phyloP scores from a whole-genome alignment of 179 eudicot species.

The Beta macrorhiza region DNA sequence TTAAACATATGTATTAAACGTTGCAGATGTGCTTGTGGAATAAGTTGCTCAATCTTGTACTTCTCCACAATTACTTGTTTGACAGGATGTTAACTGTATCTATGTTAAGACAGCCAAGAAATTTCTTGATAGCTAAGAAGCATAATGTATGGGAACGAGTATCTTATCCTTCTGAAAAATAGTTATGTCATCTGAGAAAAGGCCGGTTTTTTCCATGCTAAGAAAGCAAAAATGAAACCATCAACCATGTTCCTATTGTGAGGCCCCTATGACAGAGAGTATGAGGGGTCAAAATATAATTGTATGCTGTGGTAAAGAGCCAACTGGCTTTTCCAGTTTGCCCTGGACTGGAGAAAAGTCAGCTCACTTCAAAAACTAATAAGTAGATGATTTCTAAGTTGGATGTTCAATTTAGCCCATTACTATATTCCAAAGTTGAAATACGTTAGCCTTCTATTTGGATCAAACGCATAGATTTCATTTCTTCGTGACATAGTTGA shows the following conservation, averaged over 20 bases:
- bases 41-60: background rate
- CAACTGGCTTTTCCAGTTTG: background rate
- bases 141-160: background rate
- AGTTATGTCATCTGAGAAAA: background rate
- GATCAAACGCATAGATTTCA: background rate
- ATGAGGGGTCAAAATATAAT: background rate
- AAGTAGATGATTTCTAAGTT: background rate
- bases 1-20: no score
- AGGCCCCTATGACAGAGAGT: background rate
- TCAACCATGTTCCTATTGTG: background rate
- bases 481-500: background rate
- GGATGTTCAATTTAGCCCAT: background rate
- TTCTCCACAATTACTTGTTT: background rate
- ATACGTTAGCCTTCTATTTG: background rate
- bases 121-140: background rate
- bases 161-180: no score
- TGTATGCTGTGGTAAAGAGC: background rate
- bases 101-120: background rate
- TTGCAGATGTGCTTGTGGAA: no score
- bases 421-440: background rate
- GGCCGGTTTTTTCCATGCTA: background rate
- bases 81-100: background rate
- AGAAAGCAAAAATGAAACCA: background rate
- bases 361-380: background rate
- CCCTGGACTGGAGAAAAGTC: background rate